Evolutionary conservation across 805 yeast species (phyloP), one percentile per base, ranked within the genome.

Genomic region (Cyberlindnera bimundalis): DNA sequence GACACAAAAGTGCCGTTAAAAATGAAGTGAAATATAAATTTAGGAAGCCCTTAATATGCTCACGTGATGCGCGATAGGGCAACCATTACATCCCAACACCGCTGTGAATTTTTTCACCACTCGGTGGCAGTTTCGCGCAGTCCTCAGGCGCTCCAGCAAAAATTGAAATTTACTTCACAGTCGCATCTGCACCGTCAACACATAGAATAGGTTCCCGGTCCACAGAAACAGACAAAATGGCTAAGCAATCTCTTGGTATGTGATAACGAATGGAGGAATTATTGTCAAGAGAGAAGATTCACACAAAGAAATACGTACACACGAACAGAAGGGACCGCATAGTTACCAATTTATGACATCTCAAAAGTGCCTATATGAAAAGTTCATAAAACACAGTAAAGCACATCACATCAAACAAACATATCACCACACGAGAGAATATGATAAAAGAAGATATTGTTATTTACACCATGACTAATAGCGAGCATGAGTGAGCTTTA

Each of bases 181-280:
- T n/a, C 39, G 37, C 40, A 40, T 33, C 27, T 31, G 24, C 9
- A 7, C 15, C 26, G 30, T 24, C 35, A 26, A 26, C 40, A 35
- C 33, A 25, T 15, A 32, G 35, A 23, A 15, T 14, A 26, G 40
- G 30, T 15, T 35, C 16, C 27, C 29, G 36, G 25, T 43, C 45
- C 38, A 42, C 47, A 45, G 51, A 33, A 45, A 44, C 43, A 47
- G 46, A 41, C 48, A 60, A 51, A 61, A 68, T 68, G 73, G 73
- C 73, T 67, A 68, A 67, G 61, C 73, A 68, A 68, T 68, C 73
- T 57, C 64, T 68, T 62, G 73, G 73, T 68, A 67, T 64, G 73
- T 67, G 45, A 34, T 14, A 10, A 14, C 13, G 32, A n/a, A 21
- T 18, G 36, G 18, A 29, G 19, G 24, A 21, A 29, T 10, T 39